A percentile compares a stretch with the other conserved stretches of the same genome.
Conservation (phyloP, 805 yeast species). For the Saccharomyces eubayanus region DNA sequence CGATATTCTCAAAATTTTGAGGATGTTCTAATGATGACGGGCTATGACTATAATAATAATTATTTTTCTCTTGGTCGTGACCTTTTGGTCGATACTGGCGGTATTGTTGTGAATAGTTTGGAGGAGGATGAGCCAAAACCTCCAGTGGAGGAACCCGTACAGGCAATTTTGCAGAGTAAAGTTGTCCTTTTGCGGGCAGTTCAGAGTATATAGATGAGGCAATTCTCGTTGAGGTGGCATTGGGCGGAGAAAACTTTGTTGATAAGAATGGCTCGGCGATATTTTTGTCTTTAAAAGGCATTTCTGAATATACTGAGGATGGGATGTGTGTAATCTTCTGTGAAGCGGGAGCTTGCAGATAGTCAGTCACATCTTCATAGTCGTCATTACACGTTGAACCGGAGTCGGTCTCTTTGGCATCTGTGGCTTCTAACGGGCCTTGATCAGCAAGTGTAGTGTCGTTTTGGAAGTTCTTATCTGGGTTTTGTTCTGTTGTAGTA, state of each 20-base stretch:
- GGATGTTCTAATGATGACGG: conserved; percentile 17
- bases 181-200: conserved; percentile 15
- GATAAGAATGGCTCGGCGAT: neutral
- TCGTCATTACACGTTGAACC: neutral
- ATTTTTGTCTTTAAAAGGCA: neutral
- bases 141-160: neutral
- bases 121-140: neutral
- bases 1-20: conserved; percentile 26
- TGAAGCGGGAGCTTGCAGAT: neutral
- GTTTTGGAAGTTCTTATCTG: neutral
- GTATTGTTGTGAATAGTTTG: neutral
- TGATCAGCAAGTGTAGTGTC: neutral
- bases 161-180: neutral
- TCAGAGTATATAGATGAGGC: conserved; percentile 39
- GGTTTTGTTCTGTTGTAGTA: neutral
- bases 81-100: neutral
- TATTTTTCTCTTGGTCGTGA: conserved; percentile 11
- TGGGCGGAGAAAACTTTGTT: neutral
- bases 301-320: neutral
- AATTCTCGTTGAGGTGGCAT: neutral
- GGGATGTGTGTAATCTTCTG: neutral
- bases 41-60: neutral
- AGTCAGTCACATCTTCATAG: neutral
- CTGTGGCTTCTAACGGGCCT: neutral
- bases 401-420: neutral